A percentile compares a stretch with the other conserved stretches of the same genome.
Conservation (phyloP, 169 alveolate genomes). For the Plasmodium malariae region DNA sequence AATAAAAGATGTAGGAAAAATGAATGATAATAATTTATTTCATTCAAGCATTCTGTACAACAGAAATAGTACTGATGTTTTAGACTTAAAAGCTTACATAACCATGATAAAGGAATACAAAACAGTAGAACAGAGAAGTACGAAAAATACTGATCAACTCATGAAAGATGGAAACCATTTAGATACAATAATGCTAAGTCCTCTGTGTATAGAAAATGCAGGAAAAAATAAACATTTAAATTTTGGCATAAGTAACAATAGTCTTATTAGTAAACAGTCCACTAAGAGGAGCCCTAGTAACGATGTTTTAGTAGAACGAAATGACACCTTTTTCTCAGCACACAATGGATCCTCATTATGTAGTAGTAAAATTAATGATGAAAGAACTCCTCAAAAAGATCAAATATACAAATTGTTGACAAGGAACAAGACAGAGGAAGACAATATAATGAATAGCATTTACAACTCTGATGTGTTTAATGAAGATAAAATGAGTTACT, state of each 20-base stretch:
- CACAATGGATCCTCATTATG: background rate
- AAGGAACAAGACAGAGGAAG: slow-evolving; percentile 3
- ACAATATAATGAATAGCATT: background rate
- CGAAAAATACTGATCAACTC: background rate
- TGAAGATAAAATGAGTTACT: slow-evolving; percentile 44
- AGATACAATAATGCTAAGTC: background rate
- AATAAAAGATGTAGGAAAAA: background rate
- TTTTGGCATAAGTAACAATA: background rate
- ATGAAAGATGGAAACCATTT: background rate
- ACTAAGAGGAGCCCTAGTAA: background rate
- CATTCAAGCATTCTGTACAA: slow-evolving; percentile 2
- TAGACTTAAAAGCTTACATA: slow-evolving; percentile 12
- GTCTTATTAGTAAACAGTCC: too few relatives aligned
- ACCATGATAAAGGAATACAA: slow-evolving; percentile 36
- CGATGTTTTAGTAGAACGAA: background rate
- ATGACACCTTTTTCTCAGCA: background rate
- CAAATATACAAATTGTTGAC: background rate
- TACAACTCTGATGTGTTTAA: background rate
- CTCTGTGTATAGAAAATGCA: background rate
- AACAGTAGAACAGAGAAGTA: background rate
- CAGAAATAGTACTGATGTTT: slow-evolving; percentile 5
- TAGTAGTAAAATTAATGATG: background rate
- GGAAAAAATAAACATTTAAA: background rate
- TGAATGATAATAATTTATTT: slow-evolving; percentile 1
- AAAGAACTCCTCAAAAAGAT: slow-evolving; percentile 1